These are phyloP conservation scores for Russula virescens DNA, from an alignment of 768 basidiomycete species.

Conservation along the genomic window DNA sequence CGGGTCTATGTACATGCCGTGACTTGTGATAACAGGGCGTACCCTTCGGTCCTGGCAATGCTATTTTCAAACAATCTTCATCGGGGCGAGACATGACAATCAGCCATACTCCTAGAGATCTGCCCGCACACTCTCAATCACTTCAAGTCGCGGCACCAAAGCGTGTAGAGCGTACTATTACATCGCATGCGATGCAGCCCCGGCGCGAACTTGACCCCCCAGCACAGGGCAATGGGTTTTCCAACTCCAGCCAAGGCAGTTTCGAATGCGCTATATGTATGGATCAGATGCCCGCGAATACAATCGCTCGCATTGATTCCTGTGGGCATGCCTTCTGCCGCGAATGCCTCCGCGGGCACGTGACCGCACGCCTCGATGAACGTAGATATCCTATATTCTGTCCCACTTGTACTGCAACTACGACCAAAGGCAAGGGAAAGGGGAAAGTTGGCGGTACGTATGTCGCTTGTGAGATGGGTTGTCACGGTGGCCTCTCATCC, in stretches of 20 bases:
- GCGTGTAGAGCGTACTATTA: background rate
- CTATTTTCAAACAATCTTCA: no score
- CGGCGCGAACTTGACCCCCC: no score
- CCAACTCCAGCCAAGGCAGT: slow-evolving; percentile 27
- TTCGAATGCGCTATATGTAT: slow-evolving; percentile 56
- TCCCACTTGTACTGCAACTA: slow-evolving; percentile 44
- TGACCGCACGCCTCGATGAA: slow-evolving; percentile 44
- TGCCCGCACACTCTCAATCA: slow-evolving; percentile 8
- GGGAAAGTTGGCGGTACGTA: slow-evolving; percentile 32
- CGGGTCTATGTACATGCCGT: no score
- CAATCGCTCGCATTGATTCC: slow-evolving; percentile 37
- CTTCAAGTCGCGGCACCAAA: background rate
- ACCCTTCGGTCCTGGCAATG: no score
- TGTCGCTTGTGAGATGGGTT: background rate
- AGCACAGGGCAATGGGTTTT: slow-evolving; percentile 33
- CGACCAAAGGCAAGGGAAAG: slow-evolving; percentile 23
- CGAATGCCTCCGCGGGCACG: slow-evolving; percentile 42
- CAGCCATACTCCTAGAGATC: slow-evolving; percentile 19
- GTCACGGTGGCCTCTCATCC: background rate
- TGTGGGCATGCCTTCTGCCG: slow-evolving; percentile 54
- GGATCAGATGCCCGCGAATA: slow-evolving; percentile 42
- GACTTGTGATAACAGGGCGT: no score
- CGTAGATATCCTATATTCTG: slow-evolving; percentile 56
- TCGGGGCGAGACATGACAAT: slow-evolving; percentile 17
- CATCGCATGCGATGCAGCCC: no score